Evolutionary conservation across 257 asterid species (phyloP).

Genomic region (Rhazya stricta): DNA sequence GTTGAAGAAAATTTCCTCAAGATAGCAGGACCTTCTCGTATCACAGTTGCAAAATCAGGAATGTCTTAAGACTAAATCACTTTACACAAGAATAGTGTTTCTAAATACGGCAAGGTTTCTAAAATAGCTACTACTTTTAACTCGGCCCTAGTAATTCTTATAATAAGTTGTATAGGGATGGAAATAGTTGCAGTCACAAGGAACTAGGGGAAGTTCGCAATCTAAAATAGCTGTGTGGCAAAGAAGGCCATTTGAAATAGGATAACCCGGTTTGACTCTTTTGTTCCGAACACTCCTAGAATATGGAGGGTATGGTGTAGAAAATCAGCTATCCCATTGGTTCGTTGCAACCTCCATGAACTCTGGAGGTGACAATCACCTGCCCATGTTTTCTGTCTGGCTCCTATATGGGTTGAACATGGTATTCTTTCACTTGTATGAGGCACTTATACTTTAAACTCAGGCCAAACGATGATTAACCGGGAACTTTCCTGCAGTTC

Average conservation of each 20-base stretch:
- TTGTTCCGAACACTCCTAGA: background rate
- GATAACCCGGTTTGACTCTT: background rate
- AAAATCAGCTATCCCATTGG: background rate
- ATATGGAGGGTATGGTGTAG: background rate
- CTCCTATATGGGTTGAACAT: background rate
- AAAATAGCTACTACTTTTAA: background rate
- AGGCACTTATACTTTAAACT: background rate
- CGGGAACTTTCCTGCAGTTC: background rate
- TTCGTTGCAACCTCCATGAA: background rate
- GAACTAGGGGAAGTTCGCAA: background rate
- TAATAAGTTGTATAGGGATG: background rate
- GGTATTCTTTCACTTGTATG: background rate
- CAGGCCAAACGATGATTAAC: background rate
- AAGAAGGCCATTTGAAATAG: background rate
- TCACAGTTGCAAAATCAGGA: background rate
- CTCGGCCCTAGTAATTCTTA: background rate
- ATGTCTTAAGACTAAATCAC: background rate
- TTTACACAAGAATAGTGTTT: background rate
- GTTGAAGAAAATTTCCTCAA: background rate
- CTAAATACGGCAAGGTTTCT: background rate
- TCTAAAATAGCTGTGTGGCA: slow-evolving; percentile 1
- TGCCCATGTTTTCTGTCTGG: background rate
- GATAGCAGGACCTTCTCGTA: background rate
- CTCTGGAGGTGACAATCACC: background rate
- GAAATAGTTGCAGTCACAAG: background rate